Base-by-base conservation (phyloP, 2,329 filamentous ascomycete species). In the Aschersonia sp. region DNA sequence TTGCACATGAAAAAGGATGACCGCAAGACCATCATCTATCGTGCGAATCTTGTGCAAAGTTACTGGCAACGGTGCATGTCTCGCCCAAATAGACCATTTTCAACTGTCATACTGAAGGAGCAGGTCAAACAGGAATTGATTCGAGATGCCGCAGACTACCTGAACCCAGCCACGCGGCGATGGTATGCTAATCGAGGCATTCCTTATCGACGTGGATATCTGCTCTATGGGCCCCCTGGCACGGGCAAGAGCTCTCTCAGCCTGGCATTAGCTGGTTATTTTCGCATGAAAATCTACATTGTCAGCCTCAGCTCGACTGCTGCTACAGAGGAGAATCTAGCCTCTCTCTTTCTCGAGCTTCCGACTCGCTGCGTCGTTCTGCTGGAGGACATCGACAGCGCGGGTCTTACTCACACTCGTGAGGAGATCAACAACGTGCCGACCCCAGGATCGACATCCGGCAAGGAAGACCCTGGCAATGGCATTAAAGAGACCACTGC, bases 141-240 rank as follows among this genome's bases (percentile, higher is more conserved):
- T 44, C 68, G 71, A 42, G 80, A 83, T 54, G 72, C 81, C 33
- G 68, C 68, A 30, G 78, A 83, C 55, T 83, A 83, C 56, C 71
- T 84, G 37, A 68, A 78, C 51, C 78, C 78, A 0, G 63, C 68
- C 10, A 83, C 79, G 0, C 70, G 76, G 43, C 71, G 79, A n/a
- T 94, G 87, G 86, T 94, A 95, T 59, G 73, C 81, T 0, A 83
- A 86, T 54, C 75, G 87, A 6, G 87, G 87, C 1, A 90, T 94
- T 32, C 87, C 88, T 0, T 94, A 94, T 60, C 77, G 87, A 11
- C 75, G 87, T 5, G 88, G 87, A 0, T 94, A 92, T 57, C 74
- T 94, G 0, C 78, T 94, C 12, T 72, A 89, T 53, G 87, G 87
- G 0, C 85, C 86, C 0, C 85, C 85, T 0, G 85, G 86, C 32